Percentiles rank a stretch among this genome's conserved stretches.
phyloP scores from a whole-genome alignment of 768 basidiomycete genomes.

The Boletus edulis region DNA sequence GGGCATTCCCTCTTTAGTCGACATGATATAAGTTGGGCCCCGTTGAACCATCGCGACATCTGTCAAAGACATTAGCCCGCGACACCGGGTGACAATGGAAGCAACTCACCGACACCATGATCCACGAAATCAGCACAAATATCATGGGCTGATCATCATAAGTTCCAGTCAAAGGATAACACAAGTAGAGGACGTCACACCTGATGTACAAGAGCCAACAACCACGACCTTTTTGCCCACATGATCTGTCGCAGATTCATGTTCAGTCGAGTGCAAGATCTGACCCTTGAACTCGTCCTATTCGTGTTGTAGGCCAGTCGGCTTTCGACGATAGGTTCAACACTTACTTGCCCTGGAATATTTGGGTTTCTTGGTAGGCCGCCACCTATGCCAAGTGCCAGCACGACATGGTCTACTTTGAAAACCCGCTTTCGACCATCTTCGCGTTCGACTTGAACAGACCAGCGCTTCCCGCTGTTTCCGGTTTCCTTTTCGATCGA shows the following conservation, averaged over 20 bases:
- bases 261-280: constrained; percentile 55
- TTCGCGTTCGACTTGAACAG: constrained; percentile 36
- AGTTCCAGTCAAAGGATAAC: background rate
- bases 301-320: background rate
- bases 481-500: constrained; percentile 28
- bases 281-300: constrained; percentile 63
- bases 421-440: constrained; percentile 38
- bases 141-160: constrained; percentile 41
- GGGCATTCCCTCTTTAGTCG: constrained; percentile 39
- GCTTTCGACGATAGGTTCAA: background rate
- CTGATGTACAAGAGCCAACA: constrained; percentile 64
- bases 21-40: constrained; percentile 53
- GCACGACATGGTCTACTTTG: constrained; percentile 47
- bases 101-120: constrained; percentile 42
- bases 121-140: constrained; percentile 46
- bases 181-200: constrained; percentile 30
- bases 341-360: constrained; percentile 42
- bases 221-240: constrained; percentile 70
- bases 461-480: constrained; percentile 40
- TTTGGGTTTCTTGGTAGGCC: constrained; percentile 42
- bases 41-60: constrained; percentile 52
- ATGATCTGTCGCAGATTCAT: constrained; percentile 55
- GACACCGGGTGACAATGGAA: background rate
- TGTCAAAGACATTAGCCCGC: constrained; percentile 9
- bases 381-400: constrained; percentile 49